Conservation (phyloP, 176 grass and related monocot genomes). For the Musa troglodytarum region DNA sequence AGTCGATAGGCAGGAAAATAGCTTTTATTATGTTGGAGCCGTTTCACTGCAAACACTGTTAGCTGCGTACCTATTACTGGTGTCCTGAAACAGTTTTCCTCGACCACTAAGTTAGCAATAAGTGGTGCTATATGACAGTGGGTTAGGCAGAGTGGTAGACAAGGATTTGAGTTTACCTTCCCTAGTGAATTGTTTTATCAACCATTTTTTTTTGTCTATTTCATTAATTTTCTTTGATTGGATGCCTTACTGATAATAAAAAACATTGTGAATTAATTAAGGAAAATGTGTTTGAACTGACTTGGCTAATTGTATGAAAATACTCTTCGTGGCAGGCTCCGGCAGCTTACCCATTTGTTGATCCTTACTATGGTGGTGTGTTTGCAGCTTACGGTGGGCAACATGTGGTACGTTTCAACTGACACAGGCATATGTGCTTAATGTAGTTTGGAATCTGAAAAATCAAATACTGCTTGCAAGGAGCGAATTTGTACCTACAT, state of each 20-base stretch:
- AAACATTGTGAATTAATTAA: not conserved
- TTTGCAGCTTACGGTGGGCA: constrained; percentile 22
- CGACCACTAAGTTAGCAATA: too few relatives aligned
- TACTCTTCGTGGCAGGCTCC: constrained; percentile 9
- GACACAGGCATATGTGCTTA: not conserved
- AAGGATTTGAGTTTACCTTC: too few relatives aligned
- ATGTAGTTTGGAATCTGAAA: not conserved
- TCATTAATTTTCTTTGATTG: not conserved
- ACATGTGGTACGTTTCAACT: constrained; percentile 3
- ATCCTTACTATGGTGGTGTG: constrained; percentile 18
- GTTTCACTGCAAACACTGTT: too few relatives aligned
- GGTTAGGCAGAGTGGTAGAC: too few relatives aligned
- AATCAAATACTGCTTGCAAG: not conserved
- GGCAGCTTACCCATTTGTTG: constrained; percentile 20
- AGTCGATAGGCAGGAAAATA: too few relatives aligned
- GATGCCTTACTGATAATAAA: not conserved
- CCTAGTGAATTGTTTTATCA: not conserved
- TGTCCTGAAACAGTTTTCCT: too few relatives aligned
- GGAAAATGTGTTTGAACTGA: not conserved
- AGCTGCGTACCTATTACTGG: too few relatives aligned
- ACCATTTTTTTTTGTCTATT: not conserved
- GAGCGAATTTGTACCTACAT: not conserved
- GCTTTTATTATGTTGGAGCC: too few relatives aligned
- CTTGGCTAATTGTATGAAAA: not conserved
- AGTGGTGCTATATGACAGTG: too few relatives aligned